phyloP scores from a whole-genome alignment of 2,329 filamentous ascomycete species.

The Aschersonia sp. region DNA sequence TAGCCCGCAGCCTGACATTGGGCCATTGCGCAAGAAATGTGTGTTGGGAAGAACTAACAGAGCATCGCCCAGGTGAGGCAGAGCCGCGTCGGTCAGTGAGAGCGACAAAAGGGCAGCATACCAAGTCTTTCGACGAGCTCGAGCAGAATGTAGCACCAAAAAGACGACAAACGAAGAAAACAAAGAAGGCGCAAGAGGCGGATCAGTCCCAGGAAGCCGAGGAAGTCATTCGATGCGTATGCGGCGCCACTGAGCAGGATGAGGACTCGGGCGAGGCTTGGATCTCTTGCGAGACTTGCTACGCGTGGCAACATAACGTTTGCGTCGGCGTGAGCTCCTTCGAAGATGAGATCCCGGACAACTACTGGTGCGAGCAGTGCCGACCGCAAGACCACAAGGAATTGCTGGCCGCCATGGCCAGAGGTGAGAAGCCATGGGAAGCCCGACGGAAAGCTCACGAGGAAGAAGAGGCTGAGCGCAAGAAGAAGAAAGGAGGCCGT shows the following conservation, averaged over 20 bases:
- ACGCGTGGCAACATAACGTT: conserved; percentile 93
- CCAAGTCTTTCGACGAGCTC: conserved; percentile 69
- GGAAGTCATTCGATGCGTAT: conserved; percentile 84
- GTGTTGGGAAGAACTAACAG: conserved; percentile 4
- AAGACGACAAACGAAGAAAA: conserved; percentile 31
- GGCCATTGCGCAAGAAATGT: background rate
- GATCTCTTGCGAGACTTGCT: conserved; percentile 90
- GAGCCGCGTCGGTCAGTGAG: conserved; percentile 90
- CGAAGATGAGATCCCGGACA: conserved; percentile 61
- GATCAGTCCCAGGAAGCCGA: conserved; percentile 38
- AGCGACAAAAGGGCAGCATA: conserved; percentile 92
- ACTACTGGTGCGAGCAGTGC: conserved; percentile 90
- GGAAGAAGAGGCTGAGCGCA: conserved; percentile 44
- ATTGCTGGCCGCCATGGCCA: conserved; percentile 61
- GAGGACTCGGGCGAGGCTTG: conserved; percentile 80
- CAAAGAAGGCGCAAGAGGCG: conserved; percentile 51
- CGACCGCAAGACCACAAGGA: conserved; percentile 69
- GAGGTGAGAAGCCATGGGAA: conserved; percentile 81
- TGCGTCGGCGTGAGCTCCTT: conserved; percentile 79
- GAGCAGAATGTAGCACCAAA: conserved; percentile 43
- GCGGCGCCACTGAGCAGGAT: conserved; percentile 72
- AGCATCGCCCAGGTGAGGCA: conserved; percentile 26
- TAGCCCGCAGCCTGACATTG: no score
- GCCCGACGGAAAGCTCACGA: conserved; percentile 48
- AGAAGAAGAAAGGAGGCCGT: conserved; percentile 43